Percentiles rank a stretch among this genome's conserved stretches.
Evolutionary conservation across 2,329 filamentous ascomycete species (phyloP).

Genomic region (Beauveria bassiana): DNA sequence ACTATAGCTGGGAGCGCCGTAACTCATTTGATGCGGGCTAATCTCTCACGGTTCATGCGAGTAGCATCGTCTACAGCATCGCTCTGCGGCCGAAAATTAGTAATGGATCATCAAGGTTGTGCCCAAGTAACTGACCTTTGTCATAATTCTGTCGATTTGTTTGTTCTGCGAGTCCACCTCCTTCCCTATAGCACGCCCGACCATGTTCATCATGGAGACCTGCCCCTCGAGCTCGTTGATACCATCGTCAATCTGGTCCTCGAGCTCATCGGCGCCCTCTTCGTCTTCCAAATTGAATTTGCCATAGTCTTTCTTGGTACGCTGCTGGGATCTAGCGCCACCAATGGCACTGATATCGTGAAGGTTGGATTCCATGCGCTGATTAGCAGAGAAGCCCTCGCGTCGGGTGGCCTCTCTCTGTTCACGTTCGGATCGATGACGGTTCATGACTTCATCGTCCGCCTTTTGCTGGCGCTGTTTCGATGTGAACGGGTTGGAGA

Average conservation of each 20-base stretch:
- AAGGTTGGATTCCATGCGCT: slow-evolving; percentile 46
- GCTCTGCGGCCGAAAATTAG: slow-evolving; percentile 47
- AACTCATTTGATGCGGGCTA: slow-evolving; percentile 50
- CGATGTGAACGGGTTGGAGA: slow-evolving; percentile 69
- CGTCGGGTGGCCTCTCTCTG: slow-evolving; percentile 54
- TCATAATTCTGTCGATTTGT: slow-evolving; percentile 64
- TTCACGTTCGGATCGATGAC: slow-evolving; percentile 57
- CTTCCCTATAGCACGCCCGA: slow-evolving; percentile 65
- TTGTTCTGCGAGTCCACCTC: slow-evolving; percentile 74
- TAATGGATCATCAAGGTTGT: not conserved
- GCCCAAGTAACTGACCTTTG: slow-evolving; percentile 51
- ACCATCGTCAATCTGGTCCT: slow-evolving; percentile 48
- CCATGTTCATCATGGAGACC: slow-evolving; percentile 62
- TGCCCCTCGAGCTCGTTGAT: slow-evolving; percentile 61
- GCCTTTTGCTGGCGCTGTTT: slow-evolving; percentile 54
- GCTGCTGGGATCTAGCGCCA: slow-evolving; percentile 20
- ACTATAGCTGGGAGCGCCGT: not conserved
- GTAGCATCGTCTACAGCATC: slow-evolving; percentile 78
- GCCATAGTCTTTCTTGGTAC: slow-evolving; percentile 34
- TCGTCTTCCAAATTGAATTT: slow-evolving; percentile 76
- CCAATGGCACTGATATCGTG: slow-evolving; percentile 29
- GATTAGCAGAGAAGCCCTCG: slow-evolving; percentile 42
- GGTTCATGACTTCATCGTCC: slow-evolving; percentile 62
- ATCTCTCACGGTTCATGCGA: slow-evolving; percentile 64
- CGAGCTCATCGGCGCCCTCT: slow-evolving; percentile 41